Conservation (phyloP, 495 filamentous ascomycete species). For the Chaetomium tenue region DNA sequence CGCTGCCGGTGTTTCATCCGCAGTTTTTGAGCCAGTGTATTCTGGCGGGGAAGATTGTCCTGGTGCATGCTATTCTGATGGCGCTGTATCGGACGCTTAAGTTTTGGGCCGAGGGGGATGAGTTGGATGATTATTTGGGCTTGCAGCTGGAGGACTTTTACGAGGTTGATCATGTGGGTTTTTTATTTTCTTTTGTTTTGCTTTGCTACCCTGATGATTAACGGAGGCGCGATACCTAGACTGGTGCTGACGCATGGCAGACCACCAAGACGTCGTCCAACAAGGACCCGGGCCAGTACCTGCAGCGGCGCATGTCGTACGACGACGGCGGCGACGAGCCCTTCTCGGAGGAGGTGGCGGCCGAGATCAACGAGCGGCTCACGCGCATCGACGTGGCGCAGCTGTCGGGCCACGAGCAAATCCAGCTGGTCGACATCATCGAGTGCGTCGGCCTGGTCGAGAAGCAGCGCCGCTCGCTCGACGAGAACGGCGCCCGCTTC, state of each 20-base stretch:
- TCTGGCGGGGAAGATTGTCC: constrained; percentile 67
- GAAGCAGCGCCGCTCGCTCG: constrained; percentile 85
- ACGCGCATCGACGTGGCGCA: constrained; percentile 72
- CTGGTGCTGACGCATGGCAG: constrained; percentile 13
- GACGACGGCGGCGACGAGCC: constrained; percentile 58
- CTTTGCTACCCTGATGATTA: background rate
- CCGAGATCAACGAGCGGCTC: constrained; percentile 73
- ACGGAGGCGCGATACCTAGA: too few relatives aligned
- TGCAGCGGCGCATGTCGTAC: constrained; percentile 37
- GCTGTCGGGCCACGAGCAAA: constrained; percentile 84
- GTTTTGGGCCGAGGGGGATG: constrained; percentile 79
- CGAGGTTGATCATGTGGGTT: constrained; percentile 27
- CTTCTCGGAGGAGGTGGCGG: constrained; percentile 71
- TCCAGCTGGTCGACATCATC: constrained; percentile 80
- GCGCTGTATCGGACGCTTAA: constrained; percentile 76
- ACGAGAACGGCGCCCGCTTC: constrained; percentile 88
- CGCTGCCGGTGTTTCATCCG: constrained; percentile 89
- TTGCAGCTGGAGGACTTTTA: constrained; percentile 74
- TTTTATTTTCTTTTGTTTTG: background rate
- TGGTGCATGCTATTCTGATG: constrained; percentile 74
- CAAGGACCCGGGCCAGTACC: constrained; percentile 30
- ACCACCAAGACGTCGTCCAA: constrained; percentile 21
- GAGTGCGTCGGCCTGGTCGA: constrained; percentile 86
- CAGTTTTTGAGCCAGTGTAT: constrained; percentile 90
- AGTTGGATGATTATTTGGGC: constrained; percentile 74